Evolutionary conservation across 2,329 filamentous ascomycete species (phyloP), one percentile per base, ranked within the genome.

Genomic region (Helminthosporium solani): DNA sequence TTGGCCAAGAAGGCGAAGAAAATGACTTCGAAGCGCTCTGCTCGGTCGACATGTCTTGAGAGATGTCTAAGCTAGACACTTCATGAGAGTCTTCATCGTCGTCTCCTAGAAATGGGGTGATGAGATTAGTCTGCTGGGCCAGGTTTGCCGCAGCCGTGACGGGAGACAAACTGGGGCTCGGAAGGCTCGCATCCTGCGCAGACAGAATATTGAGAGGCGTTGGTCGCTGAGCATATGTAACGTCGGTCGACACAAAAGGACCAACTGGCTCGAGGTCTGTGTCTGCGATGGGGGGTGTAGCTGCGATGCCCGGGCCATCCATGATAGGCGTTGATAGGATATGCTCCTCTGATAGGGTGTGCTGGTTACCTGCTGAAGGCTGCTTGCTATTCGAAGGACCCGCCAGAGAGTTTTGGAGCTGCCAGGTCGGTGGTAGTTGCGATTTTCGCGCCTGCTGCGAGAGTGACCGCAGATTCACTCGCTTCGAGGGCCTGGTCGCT

Each of bases 111-210:
- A 56, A 63, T 6, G 58, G 56, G 3, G 55, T 41, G n/a, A 61
- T 66, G 36, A 58, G 51, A 35, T 58, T 66, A 33, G 51, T 63
- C 33, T 72, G 67, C 21, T 71, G 69, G 14, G 74, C 64, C 15
- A 77, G 63, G 63, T 78, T 78, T 57, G 92, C 87, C 58, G 88
- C 89, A 48, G 95, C 82, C 5, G 92, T 95, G 31, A 86, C 83
- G 3, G 94, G 94, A 20, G 94, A 99, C 46, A 99, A 74, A 62
- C 94, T 91, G 27, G 94, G 94, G 68, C 94, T 99, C 42, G 94
- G 94, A 51, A 99, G 78, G 71, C 90, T 96, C 54, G 89, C 90
- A 75, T 96, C 92, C 67, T 94, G 88, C 31, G 86, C 84, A 46
- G 84, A 82, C 44, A 86, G 79, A 37, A 84, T 86, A 60, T 90